Evolutionary conservation across 306 rosid species (phyloP).

Genomic region (Citrullus mucosospermus): DNA sequence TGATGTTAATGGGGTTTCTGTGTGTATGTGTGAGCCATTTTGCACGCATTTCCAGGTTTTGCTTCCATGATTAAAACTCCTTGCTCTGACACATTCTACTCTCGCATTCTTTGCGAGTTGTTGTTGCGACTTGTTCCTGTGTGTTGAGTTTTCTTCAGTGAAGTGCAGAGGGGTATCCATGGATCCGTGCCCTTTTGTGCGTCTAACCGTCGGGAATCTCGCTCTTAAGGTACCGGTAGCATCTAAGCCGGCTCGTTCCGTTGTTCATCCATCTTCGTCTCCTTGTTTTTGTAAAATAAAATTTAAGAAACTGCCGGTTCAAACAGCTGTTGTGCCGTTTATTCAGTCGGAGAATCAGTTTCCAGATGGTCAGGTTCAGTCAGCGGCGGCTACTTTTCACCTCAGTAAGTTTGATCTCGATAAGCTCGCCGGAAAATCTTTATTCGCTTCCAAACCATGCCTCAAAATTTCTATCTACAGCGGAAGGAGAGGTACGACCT

Average conservation of each 20-base stretch:
- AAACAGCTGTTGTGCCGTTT: slow-evolving; percentile 49
- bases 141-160: background rate
- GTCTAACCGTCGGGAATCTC: slow-evolving; percentile 47
- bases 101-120: background rate
- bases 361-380: slow-evolving; percentile 28
- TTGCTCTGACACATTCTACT: background rate
- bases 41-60: background rate
- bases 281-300: slow-evolving; percentile 67
- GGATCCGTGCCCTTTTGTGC: slow-evolving; percentile 80
- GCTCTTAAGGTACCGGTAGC: slow-evolving; percentile 73
- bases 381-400: slow-evolving; percentile 50
- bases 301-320: slow-evolving; percentile 43
- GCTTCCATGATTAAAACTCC: background rate
- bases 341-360: slow-evolving; percentile 25
- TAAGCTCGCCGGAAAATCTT: slow-evolving; percentile 23
- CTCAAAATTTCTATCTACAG: slow-evolving; percentile 47
- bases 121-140: background rate
- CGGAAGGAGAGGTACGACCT: slow-evolving; percentile 44
- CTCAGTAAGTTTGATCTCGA: slow-evolving; percentile 48
- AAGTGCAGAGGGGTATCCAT: slow-evolving; percentile 8
- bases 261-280: slow-evolving; percentile 63
- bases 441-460: slow-evolving; percentile 31
- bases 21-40: background rate
- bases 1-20: background rate
- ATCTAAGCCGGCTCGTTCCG: slow-evolving; percentile 54